Base-by-base conservation (phyloP, 192 early-diverging fungal genomes). In the Coemansia sp. region DNA sequence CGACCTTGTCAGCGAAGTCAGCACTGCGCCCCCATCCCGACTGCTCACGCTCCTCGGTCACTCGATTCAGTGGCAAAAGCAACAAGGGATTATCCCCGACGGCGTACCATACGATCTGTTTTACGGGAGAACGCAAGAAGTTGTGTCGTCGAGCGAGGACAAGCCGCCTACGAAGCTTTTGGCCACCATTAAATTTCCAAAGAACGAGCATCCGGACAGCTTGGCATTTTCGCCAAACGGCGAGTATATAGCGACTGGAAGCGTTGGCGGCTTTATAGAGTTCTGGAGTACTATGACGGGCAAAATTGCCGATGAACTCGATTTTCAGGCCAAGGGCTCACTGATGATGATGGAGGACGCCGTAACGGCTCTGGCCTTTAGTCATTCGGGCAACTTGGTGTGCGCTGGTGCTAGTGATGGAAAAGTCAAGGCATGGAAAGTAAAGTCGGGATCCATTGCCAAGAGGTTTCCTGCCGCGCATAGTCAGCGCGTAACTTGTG, bases 231-330 rank as follows among this genome's bases (percentile, higher is more conserved):
- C 94, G 0, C 88, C 91, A 3, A 89, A 92, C 62, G 93, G 94
- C 8, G 89, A 91, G 51, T 91, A 85, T 41, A 72, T 98, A 17
- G 94, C 85, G 6, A 96, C 95, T 21, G 97, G 97, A 31, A 92
- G 89, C 54, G 79, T 87, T 40, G 97, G 98, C 84, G 97, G 97
- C 2, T 94, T 97, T 75, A 93, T 99, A 69, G 97, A 99, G 79
- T 74, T 99, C 14, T 99, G 94, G 94, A 95, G 96, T 66, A 91
- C 89, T 63, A 83, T 93, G 62, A 97, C 95, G 1, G 95, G 94
- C 1, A 98, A 97, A 71, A 83, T 95, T 21, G 80, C 94, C 35
- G 90, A 84, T 59, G 95, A 96, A 81, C 79, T 98, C 27, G 86
- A 89, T 62, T 98, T 97, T 75, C 97, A 98, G 75, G 88, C 89